A percentile compares a stretch with the other conserved stretches of the same genome.
phyloP scores from a whole-genome alignment of 148 eudicot genomes.

The Fagopyrum esculentum region DNA sequence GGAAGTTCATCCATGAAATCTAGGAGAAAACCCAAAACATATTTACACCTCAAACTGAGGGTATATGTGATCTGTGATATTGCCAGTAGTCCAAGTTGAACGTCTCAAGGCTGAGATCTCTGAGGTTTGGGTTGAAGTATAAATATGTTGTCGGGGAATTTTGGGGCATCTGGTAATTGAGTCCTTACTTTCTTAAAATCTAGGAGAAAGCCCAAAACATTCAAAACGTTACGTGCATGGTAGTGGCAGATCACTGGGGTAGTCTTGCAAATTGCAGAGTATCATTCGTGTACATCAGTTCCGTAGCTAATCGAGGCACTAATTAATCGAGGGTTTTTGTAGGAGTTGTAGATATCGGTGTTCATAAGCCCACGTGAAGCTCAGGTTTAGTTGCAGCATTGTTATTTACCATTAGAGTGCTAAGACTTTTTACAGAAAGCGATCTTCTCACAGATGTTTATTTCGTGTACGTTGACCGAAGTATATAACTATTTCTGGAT shows the following conservation, averaged over 20 bases:
- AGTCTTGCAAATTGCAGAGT: neutral
- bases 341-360: too few relatives aligned
- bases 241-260: neutral
- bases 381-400: neutral
- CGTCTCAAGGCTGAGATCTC: neutral
- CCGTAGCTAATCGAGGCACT: too few relatives aligned
- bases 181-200: too few relatives aligned
- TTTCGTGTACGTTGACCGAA: neutral
- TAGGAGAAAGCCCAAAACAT: too few relatives aligned
- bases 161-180: too few relatives aligned
- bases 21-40: neutral
- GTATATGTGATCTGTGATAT: neutral
- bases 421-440: neutral
- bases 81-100: neutral
- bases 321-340: too few relatives aligned
- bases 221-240: too few relatives aligned
- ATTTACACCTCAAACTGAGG: constrained; percentile 3
- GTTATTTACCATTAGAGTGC: neutral
- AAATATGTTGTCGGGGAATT: too few relatives aligned
- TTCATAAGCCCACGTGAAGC: too few relatives aligned
- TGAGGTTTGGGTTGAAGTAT: too few relatives aligned
- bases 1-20: neutral
- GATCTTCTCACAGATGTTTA: neutral
- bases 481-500: neutral
- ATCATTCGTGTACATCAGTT: neutral